Conservation (phyloP, 495 filamentous ascomycete genomes). For the Neurospora sp. region DNA sequence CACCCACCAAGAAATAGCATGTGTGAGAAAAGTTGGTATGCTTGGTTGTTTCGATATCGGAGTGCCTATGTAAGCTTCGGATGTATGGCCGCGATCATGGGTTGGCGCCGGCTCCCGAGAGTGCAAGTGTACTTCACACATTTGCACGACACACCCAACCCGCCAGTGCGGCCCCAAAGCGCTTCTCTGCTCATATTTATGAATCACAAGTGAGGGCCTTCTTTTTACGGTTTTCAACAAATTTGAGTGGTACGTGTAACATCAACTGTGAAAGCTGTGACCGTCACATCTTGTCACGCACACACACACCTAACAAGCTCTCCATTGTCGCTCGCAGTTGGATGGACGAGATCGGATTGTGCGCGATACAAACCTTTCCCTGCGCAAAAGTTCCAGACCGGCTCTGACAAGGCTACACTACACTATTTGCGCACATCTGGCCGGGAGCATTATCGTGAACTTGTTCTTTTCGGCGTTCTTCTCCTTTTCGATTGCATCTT, state of each 20-base stretch:
- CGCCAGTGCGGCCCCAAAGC: not conserved
- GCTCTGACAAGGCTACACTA: not conserved
- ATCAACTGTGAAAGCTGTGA: not conserved
- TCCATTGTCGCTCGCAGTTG: not conserved
- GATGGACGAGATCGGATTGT: not conserved
- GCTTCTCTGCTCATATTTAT: not conserved
- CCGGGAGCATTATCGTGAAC: not conserved
- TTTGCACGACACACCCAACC: not conserved
- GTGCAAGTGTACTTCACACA: not conserved
- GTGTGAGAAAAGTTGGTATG: not conserved
- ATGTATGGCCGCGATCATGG: not conserved
- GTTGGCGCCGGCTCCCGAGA: not conserved
- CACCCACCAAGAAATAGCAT: not conserved
- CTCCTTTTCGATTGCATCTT: not conserved
- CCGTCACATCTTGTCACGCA: not conserved
- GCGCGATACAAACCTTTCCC: not conserved
- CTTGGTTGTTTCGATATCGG: not conserved
- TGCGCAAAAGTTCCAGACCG: not conserved
- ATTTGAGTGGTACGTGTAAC: not conserved
- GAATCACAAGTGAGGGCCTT: not conserved
- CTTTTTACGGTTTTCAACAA: not conserved
- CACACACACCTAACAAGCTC: not conserved
- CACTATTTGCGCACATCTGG: no score
- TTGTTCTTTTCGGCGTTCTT: not conserved
- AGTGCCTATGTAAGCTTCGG: not conserved